Evolutionary conservation across 176 grass and related monocot genomes (phyloP), one percentile per base, ranked within the genome.

Genomic region (Miscanthus lutarioriparius): DNA sequence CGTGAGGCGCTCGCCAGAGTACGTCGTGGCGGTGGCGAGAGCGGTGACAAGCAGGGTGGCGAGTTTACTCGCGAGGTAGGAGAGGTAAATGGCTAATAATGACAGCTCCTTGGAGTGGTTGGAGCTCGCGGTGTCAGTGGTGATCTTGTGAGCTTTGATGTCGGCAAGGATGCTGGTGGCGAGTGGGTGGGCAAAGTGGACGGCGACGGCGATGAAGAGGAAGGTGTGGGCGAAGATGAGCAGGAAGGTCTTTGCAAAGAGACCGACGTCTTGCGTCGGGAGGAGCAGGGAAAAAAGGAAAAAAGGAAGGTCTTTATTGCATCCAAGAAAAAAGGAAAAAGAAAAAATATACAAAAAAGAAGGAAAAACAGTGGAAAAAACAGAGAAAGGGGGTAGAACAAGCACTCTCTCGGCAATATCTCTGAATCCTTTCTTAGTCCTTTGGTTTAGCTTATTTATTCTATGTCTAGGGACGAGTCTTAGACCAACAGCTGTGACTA

Each of bases 181-280:
- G 22, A 48, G 39, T 25, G 76, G 67, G 20, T 80, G 40, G 39
- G 43, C 54, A 44, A 40, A 0, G 77, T 39, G 22, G 67, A 79
- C 39, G 22, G 54, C 53, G 67, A 72, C 14, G 13, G 19, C 15
- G 30, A 80, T 7, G 67, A 62, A 86, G 67, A 64, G 0, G 49
- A 80, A 73, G 68, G 76, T 73, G 76, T 80, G 84, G 30, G 56
- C 22, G 30, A 80, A 86, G 54, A 80, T 62, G n/a, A 86, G 67
- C 10, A 63, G 30, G 68, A 72, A 65, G n/a, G 16, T 38, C 14
- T 30, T 13, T 0, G 41, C 68, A 22, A 86, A 86, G n/a, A 86
- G 32, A 0, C 3, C 0, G 30, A 9, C 43, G 56, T 86, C 79
- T 4, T 70, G 56, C n/a, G 68, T 86, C 56, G 84, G 84, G 8